phyloP scores from a whole-genome alignment of 176 grass and related monocot species.

The Avena insularis region DNA sequence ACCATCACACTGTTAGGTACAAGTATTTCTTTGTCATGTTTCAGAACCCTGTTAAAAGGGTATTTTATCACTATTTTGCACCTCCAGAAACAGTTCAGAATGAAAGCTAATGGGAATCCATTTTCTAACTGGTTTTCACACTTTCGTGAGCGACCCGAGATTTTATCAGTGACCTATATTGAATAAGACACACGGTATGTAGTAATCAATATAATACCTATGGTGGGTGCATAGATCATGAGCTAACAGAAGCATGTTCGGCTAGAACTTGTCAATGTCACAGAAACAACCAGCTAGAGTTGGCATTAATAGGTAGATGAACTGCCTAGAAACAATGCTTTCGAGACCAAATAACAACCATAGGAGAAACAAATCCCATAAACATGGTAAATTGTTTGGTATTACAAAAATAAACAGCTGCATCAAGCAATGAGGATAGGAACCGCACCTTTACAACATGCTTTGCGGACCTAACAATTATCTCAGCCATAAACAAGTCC shows the following conservation, averaged over 20 bases:
- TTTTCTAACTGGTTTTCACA: neutral
- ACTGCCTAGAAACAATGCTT: neutral
- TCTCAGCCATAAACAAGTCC: slow-evolving; percentile 78
- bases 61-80: neutral
- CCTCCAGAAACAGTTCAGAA: neutral
- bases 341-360: neutral
- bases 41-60: neutral
- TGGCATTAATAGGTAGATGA: neutral
- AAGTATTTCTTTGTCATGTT: neutral
- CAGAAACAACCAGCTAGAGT: neutral
- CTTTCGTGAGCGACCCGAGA: neutral
- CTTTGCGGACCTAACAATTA: slow-evolving; percentile 93
- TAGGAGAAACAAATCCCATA: neutral
- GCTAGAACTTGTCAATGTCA: neutral
- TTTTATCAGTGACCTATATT: neutral
- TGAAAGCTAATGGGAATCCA: neutral
- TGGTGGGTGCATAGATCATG: neutral
- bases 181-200: neutral
- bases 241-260: neutral
- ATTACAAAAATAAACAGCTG: slow-evolving; percentile 11
- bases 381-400: neutral
- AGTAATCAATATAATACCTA: neutral
- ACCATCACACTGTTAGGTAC: neutral
- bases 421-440: slow-evolving; percentile 28
- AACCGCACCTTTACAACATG: slow-evolving; percentile 84